Conservation (phyloP, 805 yeast species). For the Komagataella pastoris region DNA sequence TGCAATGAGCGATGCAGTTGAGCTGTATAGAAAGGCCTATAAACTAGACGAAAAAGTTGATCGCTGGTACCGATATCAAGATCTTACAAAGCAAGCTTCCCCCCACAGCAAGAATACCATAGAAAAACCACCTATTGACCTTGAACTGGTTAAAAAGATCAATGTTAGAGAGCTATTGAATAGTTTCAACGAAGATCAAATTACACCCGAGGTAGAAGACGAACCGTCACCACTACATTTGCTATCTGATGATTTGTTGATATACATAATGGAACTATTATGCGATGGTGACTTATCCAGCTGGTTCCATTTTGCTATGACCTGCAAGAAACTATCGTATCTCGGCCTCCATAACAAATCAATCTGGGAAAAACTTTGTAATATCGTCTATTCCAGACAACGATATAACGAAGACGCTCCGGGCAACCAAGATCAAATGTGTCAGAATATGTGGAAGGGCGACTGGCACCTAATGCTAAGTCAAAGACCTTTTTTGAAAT, state of each 20-base stretch:
- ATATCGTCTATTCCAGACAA: slow-evolving; percentile 40
- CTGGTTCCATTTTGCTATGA: slow-evolving; percentile 48
- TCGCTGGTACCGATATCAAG: slow-evolving; percentile 43
- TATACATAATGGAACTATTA: slow-evolving; percentile 33
- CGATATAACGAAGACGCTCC: slow-evolving; percentile 27
- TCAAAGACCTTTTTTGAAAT: slow-evolving; percentile 67
- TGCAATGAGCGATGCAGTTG: slow-evolving; percentile 70
- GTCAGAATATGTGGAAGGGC: slow-evolving; percentile 25
- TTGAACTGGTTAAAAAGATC: slow-evolving; percentile 17
- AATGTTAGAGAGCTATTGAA: slow-evolving; percentile 26
- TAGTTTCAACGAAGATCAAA: slow-evolving; percentile 18
- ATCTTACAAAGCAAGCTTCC: slow-evolving; percentile 16
- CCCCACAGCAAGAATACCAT: slow-evolving; percentile 4
- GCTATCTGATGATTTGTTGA: slow-evolving; percentile 47
- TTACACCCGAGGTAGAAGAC: slow-evolving; percentile 14
- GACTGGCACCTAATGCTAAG: slow-evolving; percentile 39
- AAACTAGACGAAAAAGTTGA: slow-evolving; percentile 46
- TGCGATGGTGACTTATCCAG: slow-evolving; percentile 38
- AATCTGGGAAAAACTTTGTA: slow-evolving; percentile 37
- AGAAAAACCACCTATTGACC: not conserved
- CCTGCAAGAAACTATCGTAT: slow-evolving; percentile 43
- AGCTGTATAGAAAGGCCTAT: slow-evolving; percentile 58
- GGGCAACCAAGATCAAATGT: slow-evolving; percentile 20
- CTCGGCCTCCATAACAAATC: slow-evolving; percentile 39
- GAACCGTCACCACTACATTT: slow-evolving; percentile 27